A percentile compares a stretch with the other conserved stretches of the same genome.
phyloP scores from a whole-genome alignment of 1,284 basidiomycete genomes.

The Austroboletus niveus region DNA sequence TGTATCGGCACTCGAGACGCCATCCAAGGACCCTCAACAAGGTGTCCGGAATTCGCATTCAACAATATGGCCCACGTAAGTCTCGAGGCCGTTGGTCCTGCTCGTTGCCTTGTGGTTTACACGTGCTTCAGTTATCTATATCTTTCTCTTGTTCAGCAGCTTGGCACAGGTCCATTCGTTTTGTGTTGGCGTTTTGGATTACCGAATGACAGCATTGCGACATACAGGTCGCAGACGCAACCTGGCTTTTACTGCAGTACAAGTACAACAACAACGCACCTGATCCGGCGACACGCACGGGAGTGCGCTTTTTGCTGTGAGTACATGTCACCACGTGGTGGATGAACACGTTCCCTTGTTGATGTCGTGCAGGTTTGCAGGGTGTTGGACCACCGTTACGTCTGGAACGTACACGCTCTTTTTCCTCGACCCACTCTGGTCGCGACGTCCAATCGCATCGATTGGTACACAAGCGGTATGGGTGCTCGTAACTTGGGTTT shows the following conservation, averaged over 20 bases:
- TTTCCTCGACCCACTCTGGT: conserved; percentile 56
- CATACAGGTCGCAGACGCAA: conserved; percentile 47
- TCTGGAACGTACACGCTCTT: conserved; percentile 50
- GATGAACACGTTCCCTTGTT: conserved; percentile 5
- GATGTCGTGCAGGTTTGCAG: conserved; percentile 44
- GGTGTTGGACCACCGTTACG: conserved; percentile 55
- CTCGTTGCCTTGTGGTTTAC: conserved; percentile 25
- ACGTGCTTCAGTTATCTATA: conserved; percentile 41
- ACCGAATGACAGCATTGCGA: conserved; percentile 4
- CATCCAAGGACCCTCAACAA: conserved; percentile 51
- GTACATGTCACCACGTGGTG: conserved; percentile 14
- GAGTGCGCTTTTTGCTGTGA: conserved; percentile 47
- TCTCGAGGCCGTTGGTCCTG: conserved; percentile 3
- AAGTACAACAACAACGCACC: conserved; percentile 49
- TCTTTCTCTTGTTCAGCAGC: conserved; percentile 47
- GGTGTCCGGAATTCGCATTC: conserved; percentile 41
- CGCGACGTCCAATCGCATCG: conserved; percentile 48
- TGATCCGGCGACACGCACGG: conserved; percentile 38
- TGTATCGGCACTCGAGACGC: conserved; percentile 42
- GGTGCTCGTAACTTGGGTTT: conserved; percentile 51
- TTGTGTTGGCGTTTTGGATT: background rate
- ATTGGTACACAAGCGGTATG: conserved; percentile 56
- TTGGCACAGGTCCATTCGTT: conserved; percentile 42
- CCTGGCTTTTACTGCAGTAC: conserved; percentile 57
- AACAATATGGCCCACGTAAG: conserved; percentile 51